Percentiles rank a stretch among this genome's conserved stretches.
Conservation (phyloP, 73 alveolate genomes). For the Paramecium caudatum region DNA sequence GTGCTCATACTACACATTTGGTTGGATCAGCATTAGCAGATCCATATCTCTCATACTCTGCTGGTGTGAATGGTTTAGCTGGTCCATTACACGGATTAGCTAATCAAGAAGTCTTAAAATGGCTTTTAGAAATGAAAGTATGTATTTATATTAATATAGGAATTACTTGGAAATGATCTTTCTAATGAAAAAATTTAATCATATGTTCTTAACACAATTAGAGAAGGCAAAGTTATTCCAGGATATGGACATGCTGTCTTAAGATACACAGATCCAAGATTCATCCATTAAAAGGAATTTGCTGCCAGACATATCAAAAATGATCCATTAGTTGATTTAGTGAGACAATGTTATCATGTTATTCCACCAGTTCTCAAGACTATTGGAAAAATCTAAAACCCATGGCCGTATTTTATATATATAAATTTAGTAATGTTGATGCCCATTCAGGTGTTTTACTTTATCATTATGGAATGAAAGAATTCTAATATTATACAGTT, state of each 20-base stretch:
- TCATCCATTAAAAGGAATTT: slow-evolving; percentile 80
- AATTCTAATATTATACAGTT: slow-evolving; percentile 88
- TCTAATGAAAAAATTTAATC: slow-evolving; percentile 83
- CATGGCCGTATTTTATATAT: slow-evolving; percentile 85
- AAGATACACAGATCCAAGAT: slow-evolving; percentile 97
- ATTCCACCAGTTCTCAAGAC: slow-evolving; percentile 86
- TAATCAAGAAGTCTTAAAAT: slow-evolving; percentile 92
- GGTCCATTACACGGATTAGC: slow-evolving; percentile 98
- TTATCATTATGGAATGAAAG: slow-evolving; percentile 87
- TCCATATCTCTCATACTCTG: slow-evolving; percentile 91
- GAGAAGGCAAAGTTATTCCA: slow-evolving; percentile 88
- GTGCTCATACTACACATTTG: slow-evolving; percentile 92
- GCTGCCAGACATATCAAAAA: slow-evolving; percentile 83
- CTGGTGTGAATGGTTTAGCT: slow-evolving; percentile 95
- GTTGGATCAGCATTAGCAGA: slow-evolving; percentile 96
- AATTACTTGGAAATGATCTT: slow-evolving; percentile 83
- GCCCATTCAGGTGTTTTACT: slow-evolving; percentile 94
- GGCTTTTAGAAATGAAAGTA: slow-evolving; percentile 85
- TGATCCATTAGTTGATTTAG: slow-evolving; percentile 85
- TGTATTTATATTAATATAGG: slow-evolving; percentile 13
- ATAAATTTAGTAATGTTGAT: slow-evolving; percentile 85
- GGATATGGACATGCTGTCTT: slow-evolving; percentile 99
- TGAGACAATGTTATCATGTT: slow-evolving; percentile 82
- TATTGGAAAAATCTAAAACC: slow-evolving; percentile 89
- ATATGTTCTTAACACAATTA: slow-evolving; percentile 79